These are phyloP conservation scores for Solanum hybrid DNA, from an alignment of 305 asterid genomes.

Conservation along the genomic window DNA sequence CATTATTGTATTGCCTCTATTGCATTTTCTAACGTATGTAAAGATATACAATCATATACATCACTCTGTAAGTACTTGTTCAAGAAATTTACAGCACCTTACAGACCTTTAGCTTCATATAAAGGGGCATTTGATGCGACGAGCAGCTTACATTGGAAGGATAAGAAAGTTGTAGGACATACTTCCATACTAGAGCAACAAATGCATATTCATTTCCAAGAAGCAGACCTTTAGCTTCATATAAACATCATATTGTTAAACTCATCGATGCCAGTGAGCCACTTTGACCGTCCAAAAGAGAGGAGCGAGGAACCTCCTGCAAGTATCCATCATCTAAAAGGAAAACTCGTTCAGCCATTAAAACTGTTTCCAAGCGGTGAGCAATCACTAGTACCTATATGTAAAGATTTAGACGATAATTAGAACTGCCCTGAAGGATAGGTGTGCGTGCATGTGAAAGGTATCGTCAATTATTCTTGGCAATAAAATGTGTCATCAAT, in stretches of 20 bases:
- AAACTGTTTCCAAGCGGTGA: constrained; percentile 72
- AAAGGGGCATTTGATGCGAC: not conserved
- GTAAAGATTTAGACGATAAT: not conserved
- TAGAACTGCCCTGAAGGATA: not conserved
- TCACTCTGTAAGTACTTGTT: not conserved
- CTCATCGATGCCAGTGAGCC: constrained; percentile 19
- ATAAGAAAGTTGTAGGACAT: not conserved
- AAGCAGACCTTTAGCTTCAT: not conserved
- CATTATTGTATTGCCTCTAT: too few relatives aligned
- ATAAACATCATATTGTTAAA: constrained; percentile 21
- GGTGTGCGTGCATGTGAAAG: not conserved
- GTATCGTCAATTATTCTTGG: not conserved
- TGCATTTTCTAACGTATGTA: not conserved
- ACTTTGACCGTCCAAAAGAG: constrained; percentile 32
- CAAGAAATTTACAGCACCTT: not conserved
- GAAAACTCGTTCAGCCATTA: constrained; percentile 69
- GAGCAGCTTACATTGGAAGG: not conserved
- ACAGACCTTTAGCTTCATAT: not conserved
- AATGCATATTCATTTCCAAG: not conserved
- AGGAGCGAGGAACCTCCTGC: constrained; percentile 56
- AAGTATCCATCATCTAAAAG: constrained; percentile 48
- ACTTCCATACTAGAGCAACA: not conserved
- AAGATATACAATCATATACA: not conserved
- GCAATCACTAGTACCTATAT: constrained; percentile 80
- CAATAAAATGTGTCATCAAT: not conserved